Evolutionary conservation across 768 basidiomycete species (phyloP).

Genomic region (Leucosporidium scottii): DNA sequence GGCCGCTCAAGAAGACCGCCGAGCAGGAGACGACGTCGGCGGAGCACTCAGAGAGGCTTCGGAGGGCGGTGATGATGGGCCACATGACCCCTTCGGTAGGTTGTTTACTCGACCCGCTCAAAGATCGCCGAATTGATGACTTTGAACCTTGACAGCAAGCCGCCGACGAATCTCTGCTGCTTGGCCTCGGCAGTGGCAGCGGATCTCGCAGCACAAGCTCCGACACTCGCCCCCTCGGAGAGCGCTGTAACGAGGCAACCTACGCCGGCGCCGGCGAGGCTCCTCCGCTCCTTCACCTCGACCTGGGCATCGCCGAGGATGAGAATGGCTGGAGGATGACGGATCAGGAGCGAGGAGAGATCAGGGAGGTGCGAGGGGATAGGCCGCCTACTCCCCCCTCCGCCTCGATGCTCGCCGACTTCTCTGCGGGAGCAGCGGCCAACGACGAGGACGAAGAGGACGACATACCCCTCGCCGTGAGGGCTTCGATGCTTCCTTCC

Average conservation of each 20-base stretch:
- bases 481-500: too few relatives aligned
- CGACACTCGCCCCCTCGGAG: slow-evolving; percentile 13
- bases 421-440: not conserved
- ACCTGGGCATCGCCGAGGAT: not conserved
- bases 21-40: not conserved
- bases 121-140: too few relatives aligned
- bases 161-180: not conserved
- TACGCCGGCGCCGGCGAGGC: not conserved
- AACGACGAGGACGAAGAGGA: slow-evolving; percentile 1
- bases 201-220: not conserved
- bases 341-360: not conserved
- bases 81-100: not conserved
- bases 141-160: not conserved
- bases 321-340: not conserved
- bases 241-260: not conserved
- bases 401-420: not conserved
- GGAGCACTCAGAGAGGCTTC: not conserved
- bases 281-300: not conserved
- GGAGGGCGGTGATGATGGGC: not conserved
- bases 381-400: not conserved
- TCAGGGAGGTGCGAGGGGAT: too few relatives aligned
- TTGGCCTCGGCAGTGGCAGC: not conserved
- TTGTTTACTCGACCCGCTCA: not conserved
- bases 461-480: slow-evolving; percentile 16
- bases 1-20: too few relatives aligned